These are phyloP conservation scores for Salvia sclarea DNA, from an alignment of 305 asterid genomes.

Conservation along the genomic window DNA sequence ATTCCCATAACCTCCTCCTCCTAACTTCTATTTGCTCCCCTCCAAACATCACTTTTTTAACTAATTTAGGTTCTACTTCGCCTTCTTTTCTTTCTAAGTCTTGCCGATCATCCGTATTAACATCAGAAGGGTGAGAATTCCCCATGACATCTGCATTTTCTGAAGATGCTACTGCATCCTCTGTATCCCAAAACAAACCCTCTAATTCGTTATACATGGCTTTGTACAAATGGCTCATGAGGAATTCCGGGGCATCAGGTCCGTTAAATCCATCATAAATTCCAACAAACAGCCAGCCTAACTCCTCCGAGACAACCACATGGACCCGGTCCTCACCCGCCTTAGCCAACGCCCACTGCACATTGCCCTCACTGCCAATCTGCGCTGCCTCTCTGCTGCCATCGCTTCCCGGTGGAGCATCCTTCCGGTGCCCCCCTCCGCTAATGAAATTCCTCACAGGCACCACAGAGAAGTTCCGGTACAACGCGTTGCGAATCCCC, in stretches of 20 bases:
- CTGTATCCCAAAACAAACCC: constrained; percentile 94
- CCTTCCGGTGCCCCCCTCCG: constrained; percentile 63
- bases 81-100: constrained; percentile 49
- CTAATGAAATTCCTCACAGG: constrained; percentile 77
- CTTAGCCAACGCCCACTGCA: constrained; percentile 94
- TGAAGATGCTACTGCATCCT: constrained; percentile 49
- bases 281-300: constrained; percentile 97
- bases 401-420: constrained; percentile 39
- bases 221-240: constrained; percentile 87
- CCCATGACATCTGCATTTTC: constrained; percentile 40
- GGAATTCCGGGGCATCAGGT: constrained; percentile 98
- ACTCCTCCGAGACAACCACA: constrained; percentile 94
- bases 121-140: constrained; percentile 34
- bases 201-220: constrained; percentile 85
- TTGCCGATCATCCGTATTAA: constrained; percentile 29
- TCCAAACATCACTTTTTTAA: constrained; percentile 68
- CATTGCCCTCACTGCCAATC: constrained; percentile 58
- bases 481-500: constrained; percentile 72
- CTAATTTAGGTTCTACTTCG: constrained; percentile 42
- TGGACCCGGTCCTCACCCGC: constrained; percentile 99
- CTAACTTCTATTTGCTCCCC: constrained; percentile 67
- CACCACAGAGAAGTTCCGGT: constrained; percentile 78
- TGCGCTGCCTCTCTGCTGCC: constrained; percentile 51
- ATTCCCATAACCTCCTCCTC: constrained; percentile 96
- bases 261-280: constrained; percentile 98